Conservation (phyloP, 495 filamentous ascomycete species). For the Xylaria cubensis region DNA sequence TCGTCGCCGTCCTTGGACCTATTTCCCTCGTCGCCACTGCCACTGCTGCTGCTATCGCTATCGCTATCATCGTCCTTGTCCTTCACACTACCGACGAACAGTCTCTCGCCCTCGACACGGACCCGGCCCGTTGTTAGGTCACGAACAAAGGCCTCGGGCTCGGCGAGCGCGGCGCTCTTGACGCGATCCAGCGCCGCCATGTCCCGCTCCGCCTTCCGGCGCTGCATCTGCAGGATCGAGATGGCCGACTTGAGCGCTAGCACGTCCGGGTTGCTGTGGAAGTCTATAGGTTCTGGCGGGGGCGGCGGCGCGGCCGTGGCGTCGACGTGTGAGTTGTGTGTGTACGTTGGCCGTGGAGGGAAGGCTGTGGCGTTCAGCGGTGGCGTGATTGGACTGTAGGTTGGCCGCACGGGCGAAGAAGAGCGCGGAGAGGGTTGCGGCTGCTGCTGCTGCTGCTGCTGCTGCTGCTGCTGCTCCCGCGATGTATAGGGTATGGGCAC, state of each 20-base stretch:
- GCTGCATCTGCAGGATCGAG: conserved; percentile 82
- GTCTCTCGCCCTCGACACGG: conserved; percentile 44
- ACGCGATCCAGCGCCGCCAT: conserved; percentile 67
- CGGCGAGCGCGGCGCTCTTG: conserved; percentile 66
- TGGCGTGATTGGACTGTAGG: conserved; percentile 56
- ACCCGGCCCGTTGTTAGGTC: conserved; percentile 64
- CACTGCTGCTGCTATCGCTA: conserved; percentile 1
- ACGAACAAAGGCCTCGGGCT: conserved; percentile 72
- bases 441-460: conserved; percentile 14
- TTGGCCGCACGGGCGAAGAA: conserved; percentile 45
- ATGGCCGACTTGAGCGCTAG: conserved; percentile 82
- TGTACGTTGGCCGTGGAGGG: conserved; percentile 44
- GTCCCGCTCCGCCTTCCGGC: conserved; percentile 73
- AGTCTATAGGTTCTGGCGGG: conserved; percentile 69
- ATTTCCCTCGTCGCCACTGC: conserved; percentile 31
- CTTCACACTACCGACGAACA: conserved; percentile 27
- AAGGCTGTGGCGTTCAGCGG: conserved; percentile 38
- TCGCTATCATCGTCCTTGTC: conserved; percentile 49
- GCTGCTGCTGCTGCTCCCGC: conserved; percentile 11
- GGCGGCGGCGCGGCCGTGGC: conserved; percentile 56
- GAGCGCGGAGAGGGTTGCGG: conserved; percentile 31
- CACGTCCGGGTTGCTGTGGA: conserved; percentile 81
- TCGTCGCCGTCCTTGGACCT: conserved; percentile 8
- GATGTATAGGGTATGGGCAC: conserved; percentile 21
- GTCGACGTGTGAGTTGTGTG: conserved; percentile 48